Percentiles rank a stretch among this genome's conserved stretches.
Conservation (phyloP, 805 yeast genomes). For the Suhomyces pyralidae region DNA sequence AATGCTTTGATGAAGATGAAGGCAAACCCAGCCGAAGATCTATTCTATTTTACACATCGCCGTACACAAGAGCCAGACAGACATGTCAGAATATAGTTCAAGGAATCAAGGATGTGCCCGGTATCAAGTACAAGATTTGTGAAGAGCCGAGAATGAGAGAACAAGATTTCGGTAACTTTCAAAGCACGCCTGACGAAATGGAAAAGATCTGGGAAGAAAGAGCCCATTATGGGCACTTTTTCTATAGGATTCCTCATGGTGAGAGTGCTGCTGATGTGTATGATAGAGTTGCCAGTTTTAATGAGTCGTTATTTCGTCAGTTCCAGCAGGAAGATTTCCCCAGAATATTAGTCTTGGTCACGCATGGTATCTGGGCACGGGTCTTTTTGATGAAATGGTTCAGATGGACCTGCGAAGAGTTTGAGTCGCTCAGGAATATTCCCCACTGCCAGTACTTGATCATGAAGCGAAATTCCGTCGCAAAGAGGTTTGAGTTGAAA, state of each 20-base stretch:
- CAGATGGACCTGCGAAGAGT: constrained; percentile 87
- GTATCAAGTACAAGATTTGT: constrained; percentile 49
- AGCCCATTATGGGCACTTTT: constrained; percentile 75
- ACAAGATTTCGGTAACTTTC: constrained; percentile 94
- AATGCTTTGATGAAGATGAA: constrained; percentile 25
- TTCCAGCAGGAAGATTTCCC: constrained; percentile 70
- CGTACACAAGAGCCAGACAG: constrained; percentile 80
- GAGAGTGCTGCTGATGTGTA: constrained; percentile 96
- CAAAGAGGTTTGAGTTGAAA: constrained; percentile 52
- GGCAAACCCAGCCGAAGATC: constrained; percentile 22
- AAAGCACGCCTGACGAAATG: constrained; percentile 73
- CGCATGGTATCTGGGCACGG: constrained; percentile 93
- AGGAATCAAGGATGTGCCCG: constrained; percentile 48
- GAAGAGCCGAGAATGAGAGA: constrained; percentile 94
- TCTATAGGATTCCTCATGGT: constrained; percentile 88
- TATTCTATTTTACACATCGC: constrained; percentile 81
- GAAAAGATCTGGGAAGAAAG: constrained; percentile 78
- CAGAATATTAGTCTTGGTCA: constrained; percentile 76
- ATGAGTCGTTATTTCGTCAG: constrained; percentile 81
- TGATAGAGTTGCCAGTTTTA: constrained; percentile 86
- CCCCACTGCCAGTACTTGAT: constrained; percentile 81
- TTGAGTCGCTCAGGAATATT: constrained; percentile 77
- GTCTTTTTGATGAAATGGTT: constrained; percentile 94
- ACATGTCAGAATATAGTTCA: constrained; percentile 70
- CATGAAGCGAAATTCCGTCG: constrained; percentile 59